phyloP scores from a whole-genome alignment of 768 basidiomycete genomes.

The Lanmaoa pseudosensibilis region DNA sequence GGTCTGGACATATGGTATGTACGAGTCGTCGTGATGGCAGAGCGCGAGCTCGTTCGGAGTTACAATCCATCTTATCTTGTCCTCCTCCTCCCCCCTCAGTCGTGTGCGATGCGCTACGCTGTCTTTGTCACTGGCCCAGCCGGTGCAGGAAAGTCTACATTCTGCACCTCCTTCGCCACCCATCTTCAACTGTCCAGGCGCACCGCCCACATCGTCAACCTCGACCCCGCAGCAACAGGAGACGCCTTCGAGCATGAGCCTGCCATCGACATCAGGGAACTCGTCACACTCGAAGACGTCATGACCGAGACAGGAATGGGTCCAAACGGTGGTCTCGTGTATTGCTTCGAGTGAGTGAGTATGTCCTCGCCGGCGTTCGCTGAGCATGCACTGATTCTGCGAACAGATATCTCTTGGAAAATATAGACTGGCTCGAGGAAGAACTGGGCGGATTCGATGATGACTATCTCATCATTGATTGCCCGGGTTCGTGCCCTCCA shows the following conservation, averaged over 20 bases:
- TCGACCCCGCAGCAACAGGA: slow-evolving; percentile 89
- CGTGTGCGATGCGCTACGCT: slow-evolving; percentile 73
- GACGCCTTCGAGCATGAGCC: slow-evolving; percentile 92
- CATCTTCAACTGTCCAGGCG: slow-evolving; percentile 83
- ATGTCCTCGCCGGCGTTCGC: slow-evolving; percentile 12
- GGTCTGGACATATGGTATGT: slow-evolving; percentile 79
- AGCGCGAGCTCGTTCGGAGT: slow-evolving; percentile 29
- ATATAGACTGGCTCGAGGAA: slow-evolving; percentile 98
- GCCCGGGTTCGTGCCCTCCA: slow-evolving; percentile 61
- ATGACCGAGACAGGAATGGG: slow-evolving; percentile 95
- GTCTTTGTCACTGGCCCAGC: slow-evolving; percentile 93
- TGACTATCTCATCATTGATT: slow-evolving; percentile 93
- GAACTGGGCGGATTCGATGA: slow-evolving; percentile 93
- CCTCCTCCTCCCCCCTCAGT: background rate
- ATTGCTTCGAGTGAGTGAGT: slow-evolving; percentile 98
- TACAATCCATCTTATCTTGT: slow-evolving; percentile 25
- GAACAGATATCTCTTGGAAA: slow-evolving; percentile 87
- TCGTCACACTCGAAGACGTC: slow-evolving; percentile 91
- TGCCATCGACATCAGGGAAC: slow-evolving; percentile 88
- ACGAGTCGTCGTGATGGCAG: background rate
- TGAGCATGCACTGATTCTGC: background rate
- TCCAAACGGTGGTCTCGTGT: slow-evolving; percentile 95
- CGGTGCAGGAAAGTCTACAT: slow-evolving; percentile 96
- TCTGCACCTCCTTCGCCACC: slow-evolving; percentile 83
- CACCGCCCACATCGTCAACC: slow-evolving; percentile 90